Evolutionary conservation across 768 basidiomycete genomes (phyloP), one percentile per base, ranked within the genome.

Genomic region (Russula vinacea): DNA sequence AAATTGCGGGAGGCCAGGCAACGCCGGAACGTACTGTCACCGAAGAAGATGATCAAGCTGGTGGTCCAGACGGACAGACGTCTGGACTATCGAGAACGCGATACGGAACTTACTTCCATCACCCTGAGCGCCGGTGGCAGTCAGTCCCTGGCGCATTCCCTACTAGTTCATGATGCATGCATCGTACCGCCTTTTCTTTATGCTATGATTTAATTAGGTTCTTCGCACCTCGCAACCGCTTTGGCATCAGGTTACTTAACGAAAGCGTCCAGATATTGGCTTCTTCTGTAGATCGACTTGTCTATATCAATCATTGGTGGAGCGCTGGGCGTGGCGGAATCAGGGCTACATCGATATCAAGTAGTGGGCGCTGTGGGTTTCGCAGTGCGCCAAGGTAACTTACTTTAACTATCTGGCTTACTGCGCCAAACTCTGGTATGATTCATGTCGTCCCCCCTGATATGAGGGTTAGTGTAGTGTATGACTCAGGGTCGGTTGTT

Each of bases 51-150:
- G 47, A 71, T 32, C 58, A 65, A 51, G 71, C 70, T 56, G 62
- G 67, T 70, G 66, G 65, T 14, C 70, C 62, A 56, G 60, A 66
- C 8, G 70, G 58, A 53, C 45, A 68, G 58, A 68, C 60, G 7
- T 53, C n/a, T 40, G 72, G 32, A 68, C 74, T 8, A 67, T 73
- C 51, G 73, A 55, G 51, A 75, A 52, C 73, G 67, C 78, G 89
- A 33, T 88, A 90, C 73, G 82, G 84, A 39, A 92, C 89, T 32
- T 92, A 92, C 70, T 93, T 88, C 68, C 92, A 92, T 73, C 92
- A 92, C 73, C 92, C 92, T 0, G 92, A 94, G 71, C 76, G 84
- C 66, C 78, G 85, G 63, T 79, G 78, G 70, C 79, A 81, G 66
- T 70, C 74, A 0, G 78, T 87, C 62, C 87, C 87, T 5, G 87